A percentile compares a stretch with the other conserved stretches of the same genome.
Evolutionary conservation across 352 stramenopile species (phyloP).

Genomic region (Pythium biforme): DNA sequence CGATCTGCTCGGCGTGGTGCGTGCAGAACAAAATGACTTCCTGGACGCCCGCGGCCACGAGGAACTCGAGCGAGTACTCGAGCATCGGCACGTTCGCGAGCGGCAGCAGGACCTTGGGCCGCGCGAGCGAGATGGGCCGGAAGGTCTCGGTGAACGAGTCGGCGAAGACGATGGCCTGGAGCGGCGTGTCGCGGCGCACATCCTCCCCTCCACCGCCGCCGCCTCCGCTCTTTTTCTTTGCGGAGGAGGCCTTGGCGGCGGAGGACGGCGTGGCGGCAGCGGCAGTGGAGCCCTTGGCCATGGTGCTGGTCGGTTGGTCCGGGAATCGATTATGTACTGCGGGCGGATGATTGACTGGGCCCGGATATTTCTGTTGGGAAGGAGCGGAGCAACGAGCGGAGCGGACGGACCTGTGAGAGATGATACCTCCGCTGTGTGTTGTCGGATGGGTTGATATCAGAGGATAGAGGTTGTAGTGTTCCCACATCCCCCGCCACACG

Average conservation of each 20-base stretch:
- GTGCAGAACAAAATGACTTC: conserved; percentile 96
- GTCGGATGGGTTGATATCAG: conserved; percentile 11
- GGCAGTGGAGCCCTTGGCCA: conserved; percentile 2
- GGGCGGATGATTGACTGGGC: conserved; percentile 9
- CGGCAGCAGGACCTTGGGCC: conserved; percentile 93
- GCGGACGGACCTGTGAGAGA: neutral
- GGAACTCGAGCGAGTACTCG: conserved; percentile 97
- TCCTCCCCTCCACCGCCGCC: conserved; percentile 36
- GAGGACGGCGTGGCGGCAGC: neutral
- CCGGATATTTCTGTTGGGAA: conserved; percentile 3
- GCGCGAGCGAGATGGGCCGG: conserved; percentile 85
- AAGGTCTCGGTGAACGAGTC: conserved; percentile 95
- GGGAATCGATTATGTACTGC: no score
- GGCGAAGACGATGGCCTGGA: conserved; percentile 97
- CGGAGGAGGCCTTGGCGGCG: conserved; percentile 8
- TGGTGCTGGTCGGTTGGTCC: neutral
- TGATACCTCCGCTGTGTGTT: conserved; percentile 2
- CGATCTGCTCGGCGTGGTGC: conserved; percentile 81
- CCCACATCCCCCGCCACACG: neutral
- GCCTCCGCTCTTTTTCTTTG: conserved; percentile 4
- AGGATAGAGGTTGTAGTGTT: neutral
- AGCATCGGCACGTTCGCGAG: conserved; percentile 97
- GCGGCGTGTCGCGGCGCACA: conserved; percentile 87
- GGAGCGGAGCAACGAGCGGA: neutral
- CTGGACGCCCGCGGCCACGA: conserved; percentile 91